phyloP scores from a whole-genome alignment of 2,329 filamentous ascomycete genomes.

The Paracorniculantispora psalliotae region DNA sequence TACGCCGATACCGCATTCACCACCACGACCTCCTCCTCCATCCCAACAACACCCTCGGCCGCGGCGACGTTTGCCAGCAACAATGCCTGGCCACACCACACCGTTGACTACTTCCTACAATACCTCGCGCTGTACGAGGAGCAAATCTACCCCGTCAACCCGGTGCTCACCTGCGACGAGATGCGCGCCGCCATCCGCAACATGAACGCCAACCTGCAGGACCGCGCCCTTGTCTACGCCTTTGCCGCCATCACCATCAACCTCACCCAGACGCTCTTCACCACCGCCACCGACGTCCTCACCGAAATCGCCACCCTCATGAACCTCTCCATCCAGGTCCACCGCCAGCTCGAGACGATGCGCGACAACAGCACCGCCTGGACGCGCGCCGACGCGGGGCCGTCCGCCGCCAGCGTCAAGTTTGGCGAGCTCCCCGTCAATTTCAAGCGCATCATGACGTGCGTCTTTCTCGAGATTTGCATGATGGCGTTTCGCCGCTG shows the following conservation, averaged over 20 bases:
- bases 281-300: conserved; percentile 24
- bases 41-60: conserved; percentile 1
- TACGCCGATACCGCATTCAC: conserved; percentile 4
- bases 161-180: conserved; percentile 28
- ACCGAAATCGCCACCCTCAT: conserved; percentile 24
- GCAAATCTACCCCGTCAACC: conserved; percentile 34
- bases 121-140: conserved; percentile 31
- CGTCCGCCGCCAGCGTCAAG: conserved; percentile 27
- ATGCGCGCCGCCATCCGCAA: conserved; percentile 26
- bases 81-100: conserved; percentile 18
- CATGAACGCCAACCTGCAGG: conserved; percentile 29
- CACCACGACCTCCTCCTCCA: not conserved
- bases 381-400: conserved; percentile 4
- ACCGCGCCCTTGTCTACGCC: conserved; percentile 32
- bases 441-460: conserved; percentile 44
- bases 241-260: conserved; percentile 34
- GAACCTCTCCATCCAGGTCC: conserved; percentile 19
- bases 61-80: conserved; percentile 2
- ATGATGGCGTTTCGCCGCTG: conserved; percentile 43
- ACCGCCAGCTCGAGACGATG: conserved; percentile 23
- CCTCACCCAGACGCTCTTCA: conserved; percentile 27
- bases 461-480: conserved; percentile 48
- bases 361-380: conserved; percentile 21
- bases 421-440: conserved; percentile 37
- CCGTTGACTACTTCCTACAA: conserved; percentile 28